phyloP scores from a whole-genome alignment of 2,329 filamentous ascomycete species.

The Penicillium brevicompactum region DNA sequence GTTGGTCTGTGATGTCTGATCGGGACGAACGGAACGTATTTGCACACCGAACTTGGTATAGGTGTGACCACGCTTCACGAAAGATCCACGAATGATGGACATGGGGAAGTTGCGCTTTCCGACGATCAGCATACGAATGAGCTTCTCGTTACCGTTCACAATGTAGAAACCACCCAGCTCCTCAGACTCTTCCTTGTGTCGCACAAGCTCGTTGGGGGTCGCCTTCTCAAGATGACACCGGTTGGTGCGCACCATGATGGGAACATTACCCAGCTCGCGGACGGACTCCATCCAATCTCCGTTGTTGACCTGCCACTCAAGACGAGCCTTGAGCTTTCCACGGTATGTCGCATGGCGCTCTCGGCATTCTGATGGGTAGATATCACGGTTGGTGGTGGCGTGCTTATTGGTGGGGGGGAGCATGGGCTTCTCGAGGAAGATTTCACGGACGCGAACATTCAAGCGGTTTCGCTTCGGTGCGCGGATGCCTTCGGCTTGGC shows the following conservation, averaged over 20 bases:
- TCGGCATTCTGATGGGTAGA: constrained; percentile 89
- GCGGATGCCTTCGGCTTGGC: constrained; percentile 57
- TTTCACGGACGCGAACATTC: constrained; percentile 74
- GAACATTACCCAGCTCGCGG: constrained; percentile 83
- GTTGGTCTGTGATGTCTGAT: constrained; percentile 97
- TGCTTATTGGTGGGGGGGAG: constrained; percentile 83
- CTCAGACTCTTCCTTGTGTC: constrained; percentile 91
- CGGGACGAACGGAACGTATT: constrained; percentile 88
- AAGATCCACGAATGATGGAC: constrained; percentile 89
- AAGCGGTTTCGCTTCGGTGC: constrained; percentile 69
- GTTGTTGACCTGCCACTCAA: constrained; percentile 86
- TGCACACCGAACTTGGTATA: constrained; percentile 92
- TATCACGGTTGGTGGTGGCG: constrained; percentile 74
- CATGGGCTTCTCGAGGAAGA: constrained; percentile 79
- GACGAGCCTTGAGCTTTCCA: constrained; percentile 77
- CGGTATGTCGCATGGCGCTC: constrained; percentile 91
- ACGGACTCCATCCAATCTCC: constrained; percentile 80
- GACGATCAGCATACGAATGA: constrained; percentile 88
- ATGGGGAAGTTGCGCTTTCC: constrained; percentile 92
- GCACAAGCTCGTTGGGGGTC: constrained; percentile 78
- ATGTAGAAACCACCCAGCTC: constrained; percentile 97
- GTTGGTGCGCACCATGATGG: constrained; percentile 94
- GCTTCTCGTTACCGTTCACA: constrained; percentile 96
- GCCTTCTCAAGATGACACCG: constrained; percentile 87
- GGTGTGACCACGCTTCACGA: constrained; percentile 79